Evolutionary conservation across 2,329 filamentous ascomycete genomes (phyloP), one percentile per base, ranked within the genome.

Genomic region (Dryadomyces quercus-mongolicae): DNA sequence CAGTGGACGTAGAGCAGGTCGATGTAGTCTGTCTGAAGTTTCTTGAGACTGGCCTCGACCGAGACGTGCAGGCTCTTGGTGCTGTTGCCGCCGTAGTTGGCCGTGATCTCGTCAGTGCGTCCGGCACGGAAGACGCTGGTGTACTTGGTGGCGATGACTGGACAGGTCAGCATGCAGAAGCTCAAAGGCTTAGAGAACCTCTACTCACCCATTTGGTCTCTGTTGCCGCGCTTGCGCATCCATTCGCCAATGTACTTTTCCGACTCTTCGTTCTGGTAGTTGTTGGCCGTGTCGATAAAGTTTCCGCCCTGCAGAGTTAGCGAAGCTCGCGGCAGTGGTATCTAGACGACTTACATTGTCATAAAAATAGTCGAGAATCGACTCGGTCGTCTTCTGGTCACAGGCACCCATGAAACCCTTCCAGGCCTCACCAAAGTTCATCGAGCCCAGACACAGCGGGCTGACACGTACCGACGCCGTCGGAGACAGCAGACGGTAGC

Each of bases 251-350:
- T 70, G 78, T 83, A 84, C 64, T 86, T 74, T 56, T 71, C 71
- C 56, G 55, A 20, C 2, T 16, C 47, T 18, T 12, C n/a, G 25
- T n/a, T 18, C 60, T 85, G 83, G 67, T 88, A 88, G 65, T 82
- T 83, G 68, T 81, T 85, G 56, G 82, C 63, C 0, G 82, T 86
- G 64, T 88, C 85, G 62, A 88, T 82, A 66, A 88, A 88, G 68
- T 88, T 88, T 22, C 85, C 54, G 38, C 54, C 57, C 55, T 58
- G 42, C 15, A 10, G n/a, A 31, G 22, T 49, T 20, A 52, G 46
- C 31, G n/a, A n/a, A n/a, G n/a, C n/a, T n/a, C n/a, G n/a, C n/a
- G n/a, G n/a, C n/a, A n/a, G n/a, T n/a, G n/a, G n/a, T n/a, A n/a
- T n/a, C n/a, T n/a, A n/a, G n/a, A n/a, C 21, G 6, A 6, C 5